phyloP scores from a whole-genome alignment of 2,329 filamentous ascomycete species.

The Paraphaeosphaeria sporulosa region DNA sequence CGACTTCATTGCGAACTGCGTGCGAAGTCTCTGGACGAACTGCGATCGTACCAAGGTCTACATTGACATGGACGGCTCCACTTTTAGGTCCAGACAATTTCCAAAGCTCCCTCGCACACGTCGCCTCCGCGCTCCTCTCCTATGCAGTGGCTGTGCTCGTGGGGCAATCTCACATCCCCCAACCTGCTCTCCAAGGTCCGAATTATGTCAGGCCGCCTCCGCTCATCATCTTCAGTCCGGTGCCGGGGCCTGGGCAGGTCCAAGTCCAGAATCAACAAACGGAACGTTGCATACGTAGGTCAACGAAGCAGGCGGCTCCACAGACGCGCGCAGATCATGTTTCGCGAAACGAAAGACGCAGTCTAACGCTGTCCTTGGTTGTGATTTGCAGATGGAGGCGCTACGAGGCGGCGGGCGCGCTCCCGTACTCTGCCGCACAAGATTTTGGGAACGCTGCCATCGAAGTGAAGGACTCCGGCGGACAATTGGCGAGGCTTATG shows the following conservation, averaged over 20 bases:
- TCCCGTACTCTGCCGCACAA: conserved; percentile 3
- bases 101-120: not conserved
- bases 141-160: conserved; percentile 9
- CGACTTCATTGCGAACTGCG: not conserved
- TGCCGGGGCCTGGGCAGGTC: conserved; percentile 3
- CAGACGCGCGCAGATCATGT: conserved; percentile 1
- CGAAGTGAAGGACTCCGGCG: conserved; percentile 22
- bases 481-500: conserved; percentile 19
- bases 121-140: not conserved
- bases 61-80: not conserved
- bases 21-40: not conserved
- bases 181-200: conserved; percentile 1
- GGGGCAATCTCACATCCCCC: conserved; percentile 9
- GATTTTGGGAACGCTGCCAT: conserved; percentile 3
- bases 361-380: too few relatives aligned
- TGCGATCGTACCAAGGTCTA: not conserved
- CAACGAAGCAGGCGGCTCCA: not conserved
- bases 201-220: conserved; percentile 10
- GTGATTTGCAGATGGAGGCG: conserved; percentile 6
- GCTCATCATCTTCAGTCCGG: conserved; percentile 8
- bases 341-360: not conserved
- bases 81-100: not conserved
- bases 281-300: too few relatives aligned
- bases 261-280: conserved; percentile 1
- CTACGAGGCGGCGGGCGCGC: conserved; percentile 1